Evolutionary conservation across 352 stramenopile species (phyloP), one percentile per base, ranked within the genome.

Genomic region (Phytopythium mirpurense): DNA sequence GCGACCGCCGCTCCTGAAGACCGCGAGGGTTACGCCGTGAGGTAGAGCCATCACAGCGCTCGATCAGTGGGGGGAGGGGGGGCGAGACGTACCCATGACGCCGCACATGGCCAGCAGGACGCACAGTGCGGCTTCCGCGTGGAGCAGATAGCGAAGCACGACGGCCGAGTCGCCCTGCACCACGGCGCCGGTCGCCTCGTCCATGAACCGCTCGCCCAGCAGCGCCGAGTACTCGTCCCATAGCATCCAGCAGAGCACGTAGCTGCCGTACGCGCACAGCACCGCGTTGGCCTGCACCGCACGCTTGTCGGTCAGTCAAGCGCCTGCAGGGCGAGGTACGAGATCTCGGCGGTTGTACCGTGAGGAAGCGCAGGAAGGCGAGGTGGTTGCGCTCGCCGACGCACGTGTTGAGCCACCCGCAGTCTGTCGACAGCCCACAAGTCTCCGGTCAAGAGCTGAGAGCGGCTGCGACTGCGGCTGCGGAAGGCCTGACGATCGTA

Each of bases 371-470:
- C 21, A 89, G 51, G 43, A 89, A 89, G 2, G 59, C 42, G 5
- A 60, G 26, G 59, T 90, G 66, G 54, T 90, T 90, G 15, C 62
- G 58, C 54, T 89, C 78, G 16, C 78, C 78, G 40, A 89, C 67
- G 60, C 78, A 89, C 14, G 64, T 51, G 55, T 89, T 87, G 24
- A 89, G 62, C 75, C 75, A 89, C 10, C 78, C 65, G 19, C 72
- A 84, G 51, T 82, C 65, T 78, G 48, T 10, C 7, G 32, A 15
- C 32, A 36, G 32, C 7, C 2, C 32, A 15, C 7, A 15, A 11
- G 32, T 10, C n/a, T n/a, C n/a, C n/a, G n/a, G n/a, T n/a, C n/a
- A n/a, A n/a, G n/a, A n/a, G n/a, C n/a, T n/a, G n/a, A n/a, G n/a
- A n/a, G n/a, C n/a, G n/a, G n/a, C n/a, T n/a, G n/a, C n/a, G n/a